Percentiles rank a stretch among this genome's conserved stretches.
Evolutionary conservation across 192 early-diverging fungal species (phyloP).

Genomic region (Coemansia furcata): DNA sequence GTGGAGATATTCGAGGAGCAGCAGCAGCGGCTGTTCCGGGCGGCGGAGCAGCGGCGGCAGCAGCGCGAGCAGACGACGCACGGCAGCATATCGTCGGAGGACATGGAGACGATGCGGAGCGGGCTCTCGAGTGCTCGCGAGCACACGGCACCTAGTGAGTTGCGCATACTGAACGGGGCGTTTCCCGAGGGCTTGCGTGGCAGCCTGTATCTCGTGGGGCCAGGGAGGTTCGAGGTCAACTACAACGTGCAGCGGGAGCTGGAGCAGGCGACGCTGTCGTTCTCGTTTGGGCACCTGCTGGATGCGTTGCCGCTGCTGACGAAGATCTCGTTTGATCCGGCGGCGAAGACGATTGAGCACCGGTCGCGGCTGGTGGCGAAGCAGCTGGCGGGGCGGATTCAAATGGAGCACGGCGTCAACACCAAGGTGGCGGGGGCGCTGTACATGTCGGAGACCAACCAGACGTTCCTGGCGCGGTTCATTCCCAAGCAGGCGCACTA

Average conservation of each 20-base stretch:
- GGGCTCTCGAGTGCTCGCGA: conserved; percentile 60
- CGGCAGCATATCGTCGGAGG: conserved; percentile 30
- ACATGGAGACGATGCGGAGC: conserved; percentile 40
- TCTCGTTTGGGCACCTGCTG: conserved; percentile 69
- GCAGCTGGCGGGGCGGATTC: conserved; percentile 62
- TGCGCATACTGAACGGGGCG: conserved; percentile 55
- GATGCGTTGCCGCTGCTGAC: conserved; percentile 72
- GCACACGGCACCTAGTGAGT: conserved; percentile 36
- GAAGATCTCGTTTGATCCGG: conserved; percentile 63
- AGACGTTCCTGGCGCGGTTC: conserved; percentile 65
- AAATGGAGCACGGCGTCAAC: conserved; percentile 67
- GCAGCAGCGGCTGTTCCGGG: conserved; percentile 33
- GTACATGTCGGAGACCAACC: conserved; percentile 67
- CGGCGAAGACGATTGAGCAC: conserved; percentile 57
- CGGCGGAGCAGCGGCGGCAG: conserved; percentile 38
- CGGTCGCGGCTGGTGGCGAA: conserved; percentile 62
- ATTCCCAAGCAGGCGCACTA: conserved; percentile 58
- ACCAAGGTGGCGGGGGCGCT: conserved; percentile 65
- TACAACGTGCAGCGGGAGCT: conserved; percentile 62
- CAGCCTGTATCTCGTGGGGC: conserved; percentile 65
- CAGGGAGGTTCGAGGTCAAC: conserved; percentile 65
- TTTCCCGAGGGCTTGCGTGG: conserved; percentile 67
- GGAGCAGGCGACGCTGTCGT: conserved; percentile 66
- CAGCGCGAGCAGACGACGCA: conserved; percentile 34
- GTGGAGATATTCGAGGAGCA: conserved; percentile 29